Conservation (phyloP, 192 early-diverging fungal genomes). For the Glomus cerebriforme region DNA sequence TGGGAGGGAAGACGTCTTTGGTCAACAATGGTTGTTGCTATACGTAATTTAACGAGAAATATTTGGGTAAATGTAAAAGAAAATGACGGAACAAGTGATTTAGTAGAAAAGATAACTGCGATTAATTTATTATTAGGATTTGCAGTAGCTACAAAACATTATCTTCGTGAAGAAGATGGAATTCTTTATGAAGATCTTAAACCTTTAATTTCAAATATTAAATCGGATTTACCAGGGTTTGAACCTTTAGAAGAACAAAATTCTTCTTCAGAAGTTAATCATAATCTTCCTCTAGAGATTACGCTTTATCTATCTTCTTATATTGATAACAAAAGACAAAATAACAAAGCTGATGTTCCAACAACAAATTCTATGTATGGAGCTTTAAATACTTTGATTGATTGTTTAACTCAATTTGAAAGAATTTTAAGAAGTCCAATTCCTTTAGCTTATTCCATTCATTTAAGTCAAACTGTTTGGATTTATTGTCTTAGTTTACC, state of each 20-base stretch:
- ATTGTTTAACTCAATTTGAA: slow-evolving; percentile 74
- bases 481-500: slow-evolving; percentile 78
- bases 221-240: slow-evolving; percentile 34
- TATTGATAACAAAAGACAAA: slow-evolving; percentile 40
- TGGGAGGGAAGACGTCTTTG: slow-evolving; percentile 90
- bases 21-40: slow-evolving; percentile 66
- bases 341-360: slow-evolving; percentile 48
- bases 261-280: slow-evolving; percentile 30
- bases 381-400: slow-evolving; percentile 52
- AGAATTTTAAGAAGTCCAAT: slow-evolving; percentile 86
- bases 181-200: slow-evolving; percentile 71
- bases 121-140: slow-evolving; percentile 83
- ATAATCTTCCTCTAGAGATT: slow-evolving; percentile 62
- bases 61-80: slow-evolving; percentile 67
- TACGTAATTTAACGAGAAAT: slow-evolving; percentile 77
- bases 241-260: slow-evolving; percentile 12
- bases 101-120: slow-evolving; percentile 65
- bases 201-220: slow-evolving; percentile 63
- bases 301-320: slow-evolving; percentile 62
- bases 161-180: slow-evolving; percentile 76
- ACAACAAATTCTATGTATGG: slow-evolving; percentile 52
- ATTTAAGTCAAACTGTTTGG: slow-evolving; percentile 81
- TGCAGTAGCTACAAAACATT: slow-evolving; percentile 79
- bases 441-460: slow-evolving; percentile 85
- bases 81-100: slow-evolving; percentile 53